Evolutionary conservation across 805 yeast species (phyloP), one percentile per base, ranked within the genome.

Genomic region (Saturnispora ahearnii): DNA sequence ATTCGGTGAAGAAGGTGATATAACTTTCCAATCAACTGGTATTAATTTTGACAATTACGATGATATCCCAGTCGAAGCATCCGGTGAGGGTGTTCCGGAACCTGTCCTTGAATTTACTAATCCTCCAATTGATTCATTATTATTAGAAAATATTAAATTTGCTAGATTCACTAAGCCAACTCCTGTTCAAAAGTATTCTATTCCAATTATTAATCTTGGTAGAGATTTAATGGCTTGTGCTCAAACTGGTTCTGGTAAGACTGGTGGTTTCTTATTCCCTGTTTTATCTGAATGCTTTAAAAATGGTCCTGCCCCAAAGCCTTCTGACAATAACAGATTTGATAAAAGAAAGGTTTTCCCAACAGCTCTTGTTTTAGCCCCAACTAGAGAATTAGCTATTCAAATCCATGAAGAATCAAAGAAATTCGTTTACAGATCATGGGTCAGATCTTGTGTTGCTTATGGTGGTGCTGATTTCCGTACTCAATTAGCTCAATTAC

Each of bases 201-300:
- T 93, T 40, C 97, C 99, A 4, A 72, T 81, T 24, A 71, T 87
- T 29, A 69, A 87, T 42, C 72, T 76, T 44, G 77, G 75, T 29
- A 78, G 96, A 58, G 97, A 91, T 62, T 68, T 93, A 45, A 72
- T 93, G 54, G 96, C 96, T 0, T 87, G 96, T 74, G 97, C 98
- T 1, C 98, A 96, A 52, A 93, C 99, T 3, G 99, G 99, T 62
- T 90, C 98, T 52, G 99, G 99, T 80, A 93, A 93, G 76, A 93
- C 99, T 66, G 99, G 98, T 78, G 99, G 99, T 59, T 93, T 93
- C 79, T 76, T 93, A 67, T 93, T 93, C 86, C 99, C 99, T 56
- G 96, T 93, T 50, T 77, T 93, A 61, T 85, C 96, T 45, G 89
- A 89, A 73, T 86, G 95, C 54, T 93, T 84, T 73, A 73, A 79